Percentiles rank a stretch among this genome's conserved stretches.
These are phyloP conservation scores for Begonia fuchsioides DNA, from an alignment of 306 rosid genomes.

Conservation along the genomic window DNA sequence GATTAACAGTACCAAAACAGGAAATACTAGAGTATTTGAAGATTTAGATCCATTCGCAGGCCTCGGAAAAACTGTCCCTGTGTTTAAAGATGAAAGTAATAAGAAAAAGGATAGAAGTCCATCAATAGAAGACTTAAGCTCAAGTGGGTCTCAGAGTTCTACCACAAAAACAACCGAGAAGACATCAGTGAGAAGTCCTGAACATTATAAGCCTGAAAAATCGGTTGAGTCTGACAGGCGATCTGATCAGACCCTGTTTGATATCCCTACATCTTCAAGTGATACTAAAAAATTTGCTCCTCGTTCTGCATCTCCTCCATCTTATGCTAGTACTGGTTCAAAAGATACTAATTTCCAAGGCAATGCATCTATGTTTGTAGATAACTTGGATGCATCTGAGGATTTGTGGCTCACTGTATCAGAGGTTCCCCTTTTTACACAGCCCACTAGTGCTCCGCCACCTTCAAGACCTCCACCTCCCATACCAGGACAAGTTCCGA, in stretches of 20 bases:
- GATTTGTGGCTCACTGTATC: conserved; percentile 86
- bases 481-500: conserved; percentile 52
- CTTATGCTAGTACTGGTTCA: conserved; percentile 24
- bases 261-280: conserved; percentile 45
- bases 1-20: conserved; percentile 30
- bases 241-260: conserved; percentile 40
- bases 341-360: conserved; percentile 33
- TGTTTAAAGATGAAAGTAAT: conserved; percentile 53
- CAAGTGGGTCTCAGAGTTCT: conserved; percentile 24
- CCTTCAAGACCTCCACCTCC: conserved; percentile 99
- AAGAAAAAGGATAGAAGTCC: conserved; percentile 43
- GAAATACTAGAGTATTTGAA: conserved; percentile 45
- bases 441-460: conserved; percentile 91
- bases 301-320: conserved; percentile 56
- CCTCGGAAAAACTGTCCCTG: conserved; percentile 68
- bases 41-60: conserved; percentile 75
- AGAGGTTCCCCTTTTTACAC: conserved; percentile 86
- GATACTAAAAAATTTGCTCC: conserved; percentile 42
- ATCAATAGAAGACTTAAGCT: conserved; percentile 28
- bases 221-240: too few species aligned
- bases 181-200: conserved; percentile 42
- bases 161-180: conserved; percentile 31
- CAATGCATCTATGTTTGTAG: too few species aligned
- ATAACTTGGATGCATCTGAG: conserved; percentile 39
- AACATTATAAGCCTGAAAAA: conserved; percentile 38